phyloP scores from a whole-genome alignment of 2,329 filamentous ascomycete species.

The Aspergillus oerlinghausenensis region DNA sequence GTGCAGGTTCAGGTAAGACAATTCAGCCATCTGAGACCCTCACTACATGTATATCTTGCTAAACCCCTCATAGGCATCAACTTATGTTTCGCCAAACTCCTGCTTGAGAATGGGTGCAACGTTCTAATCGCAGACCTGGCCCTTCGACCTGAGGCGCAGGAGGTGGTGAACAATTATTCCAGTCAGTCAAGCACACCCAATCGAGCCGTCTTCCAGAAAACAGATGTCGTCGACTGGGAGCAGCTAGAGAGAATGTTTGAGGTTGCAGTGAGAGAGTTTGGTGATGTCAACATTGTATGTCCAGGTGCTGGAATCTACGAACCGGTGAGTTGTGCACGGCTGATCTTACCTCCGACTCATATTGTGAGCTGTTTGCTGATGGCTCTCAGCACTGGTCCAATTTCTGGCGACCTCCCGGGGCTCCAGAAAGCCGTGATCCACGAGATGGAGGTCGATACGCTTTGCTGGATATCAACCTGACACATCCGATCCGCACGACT shows the following conservation, averaged over 20 bases:
- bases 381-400: slow-evolving; percentile 41
- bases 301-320: slow-evolving; percentile 45
- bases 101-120: slow-evolving; percentile 44
- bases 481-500: slow-evolving; percentile 49
- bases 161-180: slow-evolving; percentile 36
- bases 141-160: slow-evolving; percentile 43
- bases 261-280: slow-evolving; percentile 46
- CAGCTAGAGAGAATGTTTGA: slow-evolving; percentile 48
- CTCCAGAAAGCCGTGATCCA: slow-evolving; percentile 39
- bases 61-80: slow-evolving; percentile 38
- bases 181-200: slow-evolving; percentile 13
- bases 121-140: slow-evolving; percentile 44
- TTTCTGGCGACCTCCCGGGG: slow-evolving; percentile 48
- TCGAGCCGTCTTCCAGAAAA: slow-evolving; percentile 42
- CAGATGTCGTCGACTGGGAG: slow-evolving; percentile 48
- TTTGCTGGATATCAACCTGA: slow-evolving; percentile 48
- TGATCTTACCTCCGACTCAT: not conserved
- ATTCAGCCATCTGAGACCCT: not conserved
- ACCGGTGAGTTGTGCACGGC: slow-evolving; percentile 28
- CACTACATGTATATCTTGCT: not conserved
- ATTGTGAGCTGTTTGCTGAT: not conserved
- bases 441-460: slow-evolving; percentile 40
- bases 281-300: slow-evolving; percentile 44
- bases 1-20: slow-evolving; percentile 47
- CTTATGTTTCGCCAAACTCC: slow-evolving; percentile 39